Evolutionary conservation across 371 early-diverging fungal genomes (phyloP).

Genomic region (Mucor irregularis): DNA sequence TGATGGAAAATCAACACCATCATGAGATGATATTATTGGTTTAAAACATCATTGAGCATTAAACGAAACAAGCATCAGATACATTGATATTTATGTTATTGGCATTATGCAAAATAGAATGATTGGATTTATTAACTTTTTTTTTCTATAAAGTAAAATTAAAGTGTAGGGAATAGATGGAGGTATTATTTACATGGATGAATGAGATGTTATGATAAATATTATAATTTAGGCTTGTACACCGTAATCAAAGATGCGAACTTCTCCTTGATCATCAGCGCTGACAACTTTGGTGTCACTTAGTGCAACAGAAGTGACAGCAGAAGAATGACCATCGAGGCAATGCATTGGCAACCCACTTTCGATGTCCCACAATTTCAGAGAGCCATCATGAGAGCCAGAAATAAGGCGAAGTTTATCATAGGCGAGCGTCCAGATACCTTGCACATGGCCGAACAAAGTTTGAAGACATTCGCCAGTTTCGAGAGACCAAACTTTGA

Average conservation of each 20-base stretch:
- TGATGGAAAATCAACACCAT: too few relatives aligned
- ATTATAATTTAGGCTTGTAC: constrained; percentile 6
- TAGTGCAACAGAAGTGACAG: constrained; percentile 70
- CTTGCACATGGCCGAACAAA: constrained; percentile 85
- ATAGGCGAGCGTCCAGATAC: constrained; percentile 81
- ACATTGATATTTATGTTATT: too few relatives aligned
- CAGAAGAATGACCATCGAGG: constrained; percentile 55
- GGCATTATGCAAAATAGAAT: too few relatives aligned
- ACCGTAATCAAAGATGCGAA: constrained; percentile 75
- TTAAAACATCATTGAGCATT: too few relatives aligned
- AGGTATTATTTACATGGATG: too few relatives aligned
- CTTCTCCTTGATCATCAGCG: constrained; percentile 78
- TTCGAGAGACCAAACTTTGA: constrained; percentile 81
- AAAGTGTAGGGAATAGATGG: too few relatives aligned
- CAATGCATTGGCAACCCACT: constrained; percentile 76
- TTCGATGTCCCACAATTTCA: constrained; percentile 92
- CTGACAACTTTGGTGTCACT: constrained; percentile 84
- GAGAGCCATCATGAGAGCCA: constrained; percentile 80
- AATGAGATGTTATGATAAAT: too few relatives aligned
- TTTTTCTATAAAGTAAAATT: too few relatives aligned
- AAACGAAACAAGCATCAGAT: too few relatives aligned
- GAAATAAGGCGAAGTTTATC: constrained; percentile 87
- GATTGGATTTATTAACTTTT: too few relatives aligned
- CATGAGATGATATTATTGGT: too few relatives aligned
- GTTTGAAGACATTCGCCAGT: constrained; percentile 79